These are phyloP conservation scores for Golubevia sp. DNA, from an alignment of 1,284 basidiomycete genomes.

Conservation along the genomic window DNA sequence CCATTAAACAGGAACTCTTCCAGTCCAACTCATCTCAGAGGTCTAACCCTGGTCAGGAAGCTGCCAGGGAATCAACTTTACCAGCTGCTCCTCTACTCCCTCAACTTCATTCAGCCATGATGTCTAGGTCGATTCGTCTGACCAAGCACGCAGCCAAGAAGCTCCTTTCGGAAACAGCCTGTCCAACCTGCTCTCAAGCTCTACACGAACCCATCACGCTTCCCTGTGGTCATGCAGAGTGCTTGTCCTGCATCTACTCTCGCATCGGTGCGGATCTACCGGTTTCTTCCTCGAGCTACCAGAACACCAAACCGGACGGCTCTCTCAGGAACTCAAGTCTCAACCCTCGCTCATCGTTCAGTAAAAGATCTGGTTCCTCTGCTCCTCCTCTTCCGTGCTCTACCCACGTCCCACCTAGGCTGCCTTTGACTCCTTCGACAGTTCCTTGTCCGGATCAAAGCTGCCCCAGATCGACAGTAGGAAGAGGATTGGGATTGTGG, in stretches of 20 bases:
- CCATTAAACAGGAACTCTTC: too few relatives aligned
- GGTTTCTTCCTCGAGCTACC: not conserved
- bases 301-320: slow-evolving; percentile 9
- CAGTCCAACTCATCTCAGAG: too few relatives aligned
- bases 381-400: slow-evolving; percentile 18
- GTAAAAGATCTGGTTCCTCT: not conserved
- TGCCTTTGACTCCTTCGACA: slow-evolving; percentile 37
- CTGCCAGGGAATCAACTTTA: too few relatives aligned
- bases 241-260: slow-evolving; percentile 24
- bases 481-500: slow-evolving; percentile 43
- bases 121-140: too few relatives aligned
- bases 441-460: slow-evolving; percentile 35
- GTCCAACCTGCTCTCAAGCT: slow-evolving; percentile 26
- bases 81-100: too few relatives aligned
- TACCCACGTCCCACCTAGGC: slow-evolving; percentile 33
- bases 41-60: too few relatives aligned
- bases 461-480: slow-evolving; percentile 42
- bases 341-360: slow-evolving; percentile 6
- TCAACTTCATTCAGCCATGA: too few relatives aligned
- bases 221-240: slow-evolving; percentile 46
- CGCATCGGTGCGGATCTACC: slow-evolving; percentile 4
- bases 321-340: slow-evolving; percentile 5
- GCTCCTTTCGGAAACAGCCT: slow-evolving; percentile 3
- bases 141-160: too few relatives aligned
- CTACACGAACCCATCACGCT: slow-evolving; percentile 39